Conservation (phyloP, 2,329 filamentous ascomycete genomes). For the Exutisphaerella laricina region DNA sequence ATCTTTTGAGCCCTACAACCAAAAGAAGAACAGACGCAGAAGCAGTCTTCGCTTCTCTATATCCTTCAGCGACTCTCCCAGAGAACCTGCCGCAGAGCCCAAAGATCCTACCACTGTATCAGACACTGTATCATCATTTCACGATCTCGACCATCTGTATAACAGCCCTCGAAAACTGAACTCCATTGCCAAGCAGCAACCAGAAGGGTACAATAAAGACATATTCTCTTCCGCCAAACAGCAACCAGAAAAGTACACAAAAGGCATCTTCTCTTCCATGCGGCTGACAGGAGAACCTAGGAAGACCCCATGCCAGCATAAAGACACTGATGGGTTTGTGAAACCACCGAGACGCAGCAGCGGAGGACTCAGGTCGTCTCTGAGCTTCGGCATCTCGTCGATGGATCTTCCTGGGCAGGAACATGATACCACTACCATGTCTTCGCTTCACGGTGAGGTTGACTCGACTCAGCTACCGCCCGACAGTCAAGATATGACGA, state of each 20-base stretch:
- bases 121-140: no score
- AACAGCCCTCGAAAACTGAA: neutral
- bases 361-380: neutral
- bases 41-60: constrained; percentile 26
- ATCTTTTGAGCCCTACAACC: constrained; percentile 3
- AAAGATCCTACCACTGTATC: neutral
- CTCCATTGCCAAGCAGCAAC: neutral
- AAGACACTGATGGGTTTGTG: neutral
- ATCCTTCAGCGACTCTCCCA: constrained; percentile 16
- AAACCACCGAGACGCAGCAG: neutral
- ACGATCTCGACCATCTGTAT: neutral
- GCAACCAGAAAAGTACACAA: neutral
- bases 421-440: neutral
- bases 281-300: neutral
- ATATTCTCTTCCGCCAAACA: neutral
- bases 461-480: no score
- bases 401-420: constrained; percentile 1
- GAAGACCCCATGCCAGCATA: neutral
- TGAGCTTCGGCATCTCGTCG: constrained; percentile 6
- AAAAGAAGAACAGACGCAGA: constrained; percentile 20
- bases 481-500: neutral
- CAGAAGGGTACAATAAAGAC: neutral
- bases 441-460: no score
- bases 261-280: neutral
- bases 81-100: neutral